Conservation (phyloP, 768 basidiomycete genomes). For the Ephemerocybe angulata region DNA sequence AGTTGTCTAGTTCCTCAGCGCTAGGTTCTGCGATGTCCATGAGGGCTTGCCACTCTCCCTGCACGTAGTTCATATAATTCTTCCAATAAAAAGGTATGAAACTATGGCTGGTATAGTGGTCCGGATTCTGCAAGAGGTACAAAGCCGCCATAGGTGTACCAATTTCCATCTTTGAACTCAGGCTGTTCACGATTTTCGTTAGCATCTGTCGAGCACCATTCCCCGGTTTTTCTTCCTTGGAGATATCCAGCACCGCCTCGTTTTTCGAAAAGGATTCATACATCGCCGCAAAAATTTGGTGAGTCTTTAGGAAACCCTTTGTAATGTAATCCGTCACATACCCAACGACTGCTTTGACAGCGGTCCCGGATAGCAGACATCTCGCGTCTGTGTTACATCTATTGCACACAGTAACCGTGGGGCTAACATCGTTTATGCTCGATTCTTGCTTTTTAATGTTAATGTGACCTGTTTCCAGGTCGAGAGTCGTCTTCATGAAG, state of each 20-base stretch:
- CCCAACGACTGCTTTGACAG: slow-evolving; percentile 28
- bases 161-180: not conserved
- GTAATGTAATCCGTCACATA: slow-evolving; percentile 33
- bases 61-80: not conserved
- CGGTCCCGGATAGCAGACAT: slow-evolving; percentile 31
- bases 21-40: not conserved
- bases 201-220: not conserved
- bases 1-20: not conserved
- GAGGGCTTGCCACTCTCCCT: not conserved
- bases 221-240: not conserved
- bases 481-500: slow-evolving; percentile 19
- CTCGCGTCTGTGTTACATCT: slow-evolving; percentile 32
- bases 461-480: slow-evolving; percentile 19
- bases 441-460: slow-evolving; percentile 26
- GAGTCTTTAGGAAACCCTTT: slow-evolving; percentile 26
- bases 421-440: slow-evolving; percentile 26
- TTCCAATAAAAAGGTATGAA: slow-evolving; percentile 2
- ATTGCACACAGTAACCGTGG: slow-evolving; percentile 22
- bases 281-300: slow-evolving; percentile 20
- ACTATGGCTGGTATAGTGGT: not conserved
- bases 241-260: slow-evolving; percentile 1
- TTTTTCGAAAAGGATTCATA: slow-evolving; percentile 15
- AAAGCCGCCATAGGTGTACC: not conserved
- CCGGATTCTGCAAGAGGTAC: not conserved
- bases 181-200: not conserved